Evolutionary conservation across 1,139 yeast genomes (phyloP), one percentile per base, ranked within the genome.

Genomic region (Zygoascus meyerae): DNA sequence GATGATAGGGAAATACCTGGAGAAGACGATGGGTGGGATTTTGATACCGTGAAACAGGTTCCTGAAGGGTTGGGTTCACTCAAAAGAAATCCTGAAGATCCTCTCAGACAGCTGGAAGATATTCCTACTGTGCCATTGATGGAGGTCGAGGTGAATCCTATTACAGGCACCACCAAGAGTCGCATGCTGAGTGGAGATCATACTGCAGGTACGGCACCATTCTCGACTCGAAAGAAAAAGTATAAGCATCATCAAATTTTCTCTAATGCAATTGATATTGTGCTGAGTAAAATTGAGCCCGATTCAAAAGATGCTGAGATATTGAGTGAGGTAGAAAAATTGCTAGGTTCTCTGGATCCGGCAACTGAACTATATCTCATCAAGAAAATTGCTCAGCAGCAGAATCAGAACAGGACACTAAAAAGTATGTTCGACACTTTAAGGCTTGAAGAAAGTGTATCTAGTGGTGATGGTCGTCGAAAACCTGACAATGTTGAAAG

Each of bases 401-500:
- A 44, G 30, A 55, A 47, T 41, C 46, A 48, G 10, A 44, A 37
- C 36, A 33, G 45, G 16, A 42, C 45, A 3, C 36, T 42, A n/a
- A 35, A 35, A 31, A 35, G 41, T 5, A 42, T 42, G 40, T 42
- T 42, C 21, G 45, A 42, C 17, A 42, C 45, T 12, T 36, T 42
- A n/a, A 33, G 39, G 12, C 32, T 42, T 2, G 40, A 34, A 8
- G 45, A 35, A 12, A 31, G 31, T 30, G 34, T 29, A 4, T 33
- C 15, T 16, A 35, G 31, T 4, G 36, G 33, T 10, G 40, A 42
- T 9, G 38, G 45, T n/a, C 49, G 48, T 14, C 55, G 64, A 16
- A 54, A 55, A 79, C 85, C 69, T 26, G 77, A 74, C 51, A 69
- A 69, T 26, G 69, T 74, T 4, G 79, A 75, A 52, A 73, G 73